These are phyloP conservation scores for Termitomyces sp. DNA, from an alignment of 768 basidiomycete genomes.

Conservation along the genomic window DNA sequence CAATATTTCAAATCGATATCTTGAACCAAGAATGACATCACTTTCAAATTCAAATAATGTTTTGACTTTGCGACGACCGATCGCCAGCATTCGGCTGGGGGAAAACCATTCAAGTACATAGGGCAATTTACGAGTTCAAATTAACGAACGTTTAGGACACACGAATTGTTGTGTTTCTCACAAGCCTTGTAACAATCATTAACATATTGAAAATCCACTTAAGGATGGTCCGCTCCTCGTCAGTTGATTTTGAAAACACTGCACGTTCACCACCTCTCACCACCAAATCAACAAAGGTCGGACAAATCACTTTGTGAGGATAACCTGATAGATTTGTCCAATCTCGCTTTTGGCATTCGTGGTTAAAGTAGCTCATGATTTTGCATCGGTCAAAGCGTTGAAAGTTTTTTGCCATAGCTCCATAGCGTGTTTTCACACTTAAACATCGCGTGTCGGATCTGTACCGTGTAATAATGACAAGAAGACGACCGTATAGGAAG, in stretches of 20 bases:
- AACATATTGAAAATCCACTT: slow-evolving; percentile 4
- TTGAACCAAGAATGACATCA: slow-evolving; percentile 2
- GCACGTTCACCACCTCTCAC: no score
- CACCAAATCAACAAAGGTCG: no score
- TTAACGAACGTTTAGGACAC: not conserved
- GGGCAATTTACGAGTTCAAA: no score
- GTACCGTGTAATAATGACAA: not conserved
- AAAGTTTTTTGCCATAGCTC: slow-evolving; percentile 6
- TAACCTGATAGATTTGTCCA: slow-evolving; percentile 4
- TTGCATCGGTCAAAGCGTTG: no score
- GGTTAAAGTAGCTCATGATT: slow-evolving; percentile 6
- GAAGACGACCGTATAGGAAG: not conserved
- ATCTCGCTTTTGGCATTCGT: slow-evolving; percentile 5
- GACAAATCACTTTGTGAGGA: no score
- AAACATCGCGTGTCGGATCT: slow-evolving; percentile 2
- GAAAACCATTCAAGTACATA: no score
- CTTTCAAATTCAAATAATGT: slow-evolving; percentile 4
- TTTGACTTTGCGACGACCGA: slow-evolving; percentile 12
- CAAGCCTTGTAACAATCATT: slow-evolving; percentile 1
- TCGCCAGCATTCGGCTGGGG: slow-evolving; percentile 10
- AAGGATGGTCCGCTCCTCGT: not conserved
- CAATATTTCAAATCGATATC: not conserved
- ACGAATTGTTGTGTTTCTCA: not conserved
- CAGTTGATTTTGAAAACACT: not conserved
- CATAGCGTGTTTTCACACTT: slow-evolving; percentile 7